Conservation (phyloP, 2,329 filamentous ascomycete genomes). For the Monilinia laxa region DNA sequence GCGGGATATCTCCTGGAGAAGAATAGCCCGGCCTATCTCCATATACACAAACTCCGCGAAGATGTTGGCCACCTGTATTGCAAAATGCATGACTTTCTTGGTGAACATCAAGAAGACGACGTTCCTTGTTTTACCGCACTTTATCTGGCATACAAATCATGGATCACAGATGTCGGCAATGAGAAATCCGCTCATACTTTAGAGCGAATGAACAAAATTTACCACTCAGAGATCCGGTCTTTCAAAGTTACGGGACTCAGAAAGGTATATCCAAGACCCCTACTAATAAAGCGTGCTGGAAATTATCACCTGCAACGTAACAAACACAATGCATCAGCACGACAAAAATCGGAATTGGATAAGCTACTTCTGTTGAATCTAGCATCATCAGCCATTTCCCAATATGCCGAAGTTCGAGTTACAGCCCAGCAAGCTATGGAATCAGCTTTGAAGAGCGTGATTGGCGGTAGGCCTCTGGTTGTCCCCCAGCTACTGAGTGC, state of each 20-base stretch:
- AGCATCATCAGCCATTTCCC: slow-evolving; percentile 82
- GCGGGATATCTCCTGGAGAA: slow-evolving; percentile 78
- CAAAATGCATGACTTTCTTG: slow-evolving; percentile 80
- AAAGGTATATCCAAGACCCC: slow-evolving; percentile 86
- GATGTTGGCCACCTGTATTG: slow-evolving; percentile 78
- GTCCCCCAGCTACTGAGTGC: slow-evolving; percentile 83
- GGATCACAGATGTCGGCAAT: slow-evolving; percentile 97
- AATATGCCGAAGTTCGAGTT: slow-evolving; percentile 93
- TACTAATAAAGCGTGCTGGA: slow-evolving; percentile 90
- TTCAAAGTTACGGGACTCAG: slow-evolving; percentile 93
- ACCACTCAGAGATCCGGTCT: slow-evolving; percentile 81
- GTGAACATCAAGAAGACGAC: slow-evolving; percentile 85
- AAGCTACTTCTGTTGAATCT: slow-evolving; percentile 81
- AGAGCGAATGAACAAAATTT: slow-evolving; percentile 80
- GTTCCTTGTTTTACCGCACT: slow-evolving; percentile 92
- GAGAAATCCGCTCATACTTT: slow-evolving; percentile 92
- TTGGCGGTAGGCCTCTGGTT: slow-evolving; percentile 83
- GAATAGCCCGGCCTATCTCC: slow-evolving; percentile 64
- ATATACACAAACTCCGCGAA: slow-evolving; percentile 78
- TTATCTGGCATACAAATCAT: slow-evolving; percentile 89
- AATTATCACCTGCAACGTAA: slow-evolving; percentile 93
- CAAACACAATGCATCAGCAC: slow-evolving; percentile 85
- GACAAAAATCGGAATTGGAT: slow-evolving; percentile 87
- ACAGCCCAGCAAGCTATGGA: slow-evolving; percentile 91
- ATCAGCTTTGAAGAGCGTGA: slow-evolving; percentile 86